phyloP scores from a whole-genome alignment of 164 flowering plant genomes.

The Cinnamomum chago region DNA sequence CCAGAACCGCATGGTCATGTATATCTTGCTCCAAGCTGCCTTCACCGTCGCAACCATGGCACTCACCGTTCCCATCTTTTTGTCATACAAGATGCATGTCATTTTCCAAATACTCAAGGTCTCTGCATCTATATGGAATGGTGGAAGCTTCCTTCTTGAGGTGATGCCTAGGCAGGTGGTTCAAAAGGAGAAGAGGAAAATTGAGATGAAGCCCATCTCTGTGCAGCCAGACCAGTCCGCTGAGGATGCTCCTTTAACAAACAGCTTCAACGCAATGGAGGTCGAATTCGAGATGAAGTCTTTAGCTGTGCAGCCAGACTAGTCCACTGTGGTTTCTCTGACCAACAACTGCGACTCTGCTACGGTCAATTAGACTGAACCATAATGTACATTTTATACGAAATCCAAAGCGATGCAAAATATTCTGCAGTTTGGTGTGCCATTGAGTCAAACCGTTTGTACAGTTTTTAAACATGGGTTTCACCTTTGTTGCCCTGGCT shows the following conservation, averaged over 20 bases:
- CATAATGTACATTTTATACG: background rate
- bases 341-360: background rate
- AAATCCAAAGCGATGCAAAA: background rate
- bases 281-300: too few species aligned
- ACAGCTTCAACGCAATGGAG: background rate
- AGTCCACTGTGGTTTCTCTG: too few species aligned
- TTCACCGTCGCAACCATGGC: slow-evolving; percentile 95
- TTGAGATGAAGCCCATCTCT: slow-evolving; percentile 39
- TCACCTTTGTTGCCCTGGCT: background rate
- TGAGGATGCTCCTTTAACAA: background rate
- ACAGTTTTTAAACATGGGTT: background rate
- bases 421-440: background rate
- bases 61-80: slow-evolving; percentile 87
- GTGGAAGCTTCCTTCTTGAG: slow-evolving; percentile 89
- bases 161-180: slow-evolving; percentile 95
- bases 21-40: slow-evolving; percentile 64
- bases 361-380: background rate
- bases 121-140: slow-evolving; percentile 88
- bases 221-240: background rate
- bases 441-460: background rate
- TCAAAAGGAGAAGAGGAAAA: slow-evolving; percentile 80
- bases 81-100: slow-evolving; percentile 63
- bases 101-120: slow-evolving; percentile 84
- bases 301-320: too few species aligned
- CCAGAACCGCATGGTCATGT: slow-evolving; percentile 86